Evolutionary conservation across 768 basidiomycete species (phyloP), one percentile per base, ranked within the genome.

Genomic region (Suillus subalutaceus): DNA sequence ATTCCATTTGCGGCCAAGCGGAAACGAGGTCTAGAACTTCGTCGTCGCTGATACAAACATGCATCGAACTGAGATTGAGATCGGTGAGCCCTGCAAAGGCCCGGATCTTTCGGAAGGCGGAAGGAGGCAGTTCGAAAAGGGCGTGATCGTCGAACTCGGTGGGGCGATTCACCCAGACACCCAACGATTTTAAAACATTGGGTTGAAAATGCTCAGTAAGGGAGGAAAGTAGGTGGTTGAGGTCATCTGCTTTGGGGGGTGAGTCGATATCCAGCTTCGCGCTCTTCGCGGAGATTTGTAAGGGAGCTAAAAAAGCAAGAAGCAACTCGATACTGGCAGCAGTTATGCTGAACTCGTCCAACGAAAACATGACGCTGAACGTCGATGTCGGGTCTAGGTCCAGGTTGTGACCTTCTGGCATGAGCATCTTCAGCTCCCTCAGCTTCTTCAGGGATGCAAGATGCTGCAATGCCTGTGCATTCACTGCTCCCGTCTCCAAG

Each of bases 321-420:
- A 43, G 58, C 10, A 23, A 8, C 4, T 59, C 38, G 26, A 26
- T 59, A 16, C 16, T 41, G 18, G 23, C 26, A 15, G 59, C 40
- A 18, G 16, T 60, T 43, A 43, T 30, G 26, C 40, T 30, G 59
- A 43, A 43, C 10, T 30, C 12, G 26, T 60, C 58, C 20, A 56
- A 56, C 20, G 58, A 59, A 26, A 59, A 59, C 30, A 20, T 20
- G 40, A 60, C 26, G 58, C 16, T 59, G 23, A 40, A 58, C 37
- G 57, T 58, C 18, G 41, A 43, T 7, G 26, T 3, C 12, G 40
- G 59, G 9, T 60, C 59, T 9, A 30, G 10, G 9, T 50, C 6
- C 9, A 30, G 10, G 16, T 2, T 41, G 40, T 41, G 3, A 30
- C 58, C 40, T 30, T 59, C 58, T 30, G 58, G 40, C 2, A 41